phyloP scores from a whole-genome alignment of 345 rosid genomes.

The Melaleuca alternifolia region DNA sequence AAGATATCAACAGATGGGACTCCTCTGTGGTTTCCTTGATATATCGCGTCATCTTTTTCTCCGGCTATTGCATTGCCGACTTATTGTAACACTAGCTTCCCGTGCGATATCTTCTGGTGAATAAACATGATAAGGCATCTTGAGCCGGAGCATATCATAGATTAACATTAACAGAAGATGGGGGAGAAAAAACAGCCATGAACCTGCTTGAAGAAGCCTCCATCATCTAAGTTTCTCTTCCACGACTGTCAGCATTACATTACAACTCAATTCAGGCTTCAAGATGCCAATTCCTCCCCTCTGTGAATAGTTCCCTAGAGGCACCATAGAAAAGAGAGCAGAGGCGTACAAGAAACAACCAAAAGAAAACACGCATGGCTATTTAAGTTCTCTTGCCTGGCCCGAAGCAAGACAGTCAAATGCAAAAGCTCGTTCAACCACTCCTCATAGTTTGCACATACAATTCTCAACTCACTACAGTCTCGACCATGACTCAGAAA shows the following conservation, averaged over 20 bases:
- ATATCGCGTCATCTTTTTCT: not conserved
- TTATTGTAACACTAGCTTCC: not conserved
- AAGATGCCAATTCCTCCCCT: not conserved
- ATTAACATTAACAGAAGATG: not conserved
- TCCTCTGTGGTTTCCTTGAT: not conserved
- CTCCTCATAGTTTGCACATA: not conserved
- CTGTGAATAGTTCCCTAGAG: not conserved
- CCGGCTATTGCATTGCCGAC: not conserved
- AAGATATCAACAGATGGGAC: not conserved
- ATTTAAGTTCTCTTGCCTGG: not conserved
- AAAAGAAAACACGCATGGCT: not conserved
- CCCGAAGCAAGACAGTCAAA: not conserved
- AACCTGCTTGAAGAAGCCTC: not conserved
- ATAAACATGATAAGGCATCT: not conserved
- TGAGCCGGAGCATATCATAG: not conserved
- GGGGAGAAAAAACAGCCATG: not conserved
- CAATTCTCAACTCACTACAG: not conserved
- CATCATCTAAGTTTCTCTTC: not conserved
- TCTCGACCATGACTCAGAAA: not conserved
- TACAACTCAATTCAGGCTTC: not conserved
- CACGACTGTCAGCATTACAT: not conserved
- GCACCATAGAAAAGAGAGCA: not conserved
- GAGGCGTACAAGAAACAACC: not conserved
- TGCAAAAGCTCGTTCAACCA: not conserved
- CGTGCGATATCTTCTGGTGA: not conserved